These are phyloP conservation scores for Scheffersomyces illinoinensis DNA, from an alignment of 1,139 yeast genomes.

Conservation along the genomic window DNA sequence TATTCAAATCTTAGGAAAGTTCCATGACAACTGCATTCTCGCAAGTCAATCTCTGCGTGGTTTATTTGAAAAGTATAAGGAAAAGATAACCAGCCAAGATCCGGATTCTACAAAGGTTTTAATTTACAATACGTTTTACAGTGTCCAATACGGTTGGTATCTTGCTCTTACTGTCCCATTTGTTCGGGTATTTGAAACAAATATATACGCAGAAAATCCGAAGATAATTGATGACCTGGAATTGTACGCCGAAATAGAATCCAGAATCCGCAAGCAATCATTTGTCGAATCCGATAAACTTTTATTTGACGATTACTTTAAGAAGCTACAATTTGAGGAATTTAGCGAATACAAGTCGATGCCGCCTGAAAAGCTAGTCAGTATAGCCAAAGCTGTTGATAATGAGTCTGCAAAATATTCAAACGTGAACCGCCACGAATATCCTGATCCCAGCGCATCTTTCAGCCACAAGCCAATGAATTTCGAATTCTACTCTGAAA, in stretches of 20 bases:
- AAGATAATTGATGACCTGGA: constrained; percentile 16
- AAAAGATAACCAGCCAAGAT: constrained; percentile 11
- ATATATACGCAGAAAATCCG: constrained; percentile 29
- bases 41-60: constrained; percentile 23
- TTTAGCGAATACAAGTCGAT: constrained; percentile 25
- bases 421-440: constrained; percentile 10
- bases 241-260: constrained; percentile 10
- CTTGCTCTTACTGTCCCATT: constrained; percentile 40
- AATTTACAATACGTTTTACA: constrained; percentile 34
- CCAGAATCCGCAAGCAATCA: constrained; percentile 14
- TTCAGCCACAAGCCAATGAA: constrained; percentile 35
- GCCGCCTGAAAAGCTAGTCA: constrained; percentile 29
- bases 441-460: constrained; percentile 19
- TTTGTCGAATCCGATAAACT: constrained; percentile 28
- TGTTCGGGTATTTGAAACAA: constrained; percentile 36
- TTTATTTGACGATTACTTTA: constrained; percentile 25
- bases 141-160: constrained; percentile 43
- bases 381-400: constrained; percentile 26
- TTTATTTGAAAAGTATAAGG: constrained; percentile 24
- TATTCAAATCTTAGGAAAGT: constrained; percentile 38
- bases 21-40: constrained; percentile 34
- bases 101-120: constrained; percentile 28
- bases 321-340: constrained; percentile 26
- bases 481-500: constrained; percentile 33
- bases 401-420: constrained; percentile 22